These are phyloP conservation scores for Glycine soja DNA, from an alignment of 306 rosid species.

Conservation along the genomic window DNA sequence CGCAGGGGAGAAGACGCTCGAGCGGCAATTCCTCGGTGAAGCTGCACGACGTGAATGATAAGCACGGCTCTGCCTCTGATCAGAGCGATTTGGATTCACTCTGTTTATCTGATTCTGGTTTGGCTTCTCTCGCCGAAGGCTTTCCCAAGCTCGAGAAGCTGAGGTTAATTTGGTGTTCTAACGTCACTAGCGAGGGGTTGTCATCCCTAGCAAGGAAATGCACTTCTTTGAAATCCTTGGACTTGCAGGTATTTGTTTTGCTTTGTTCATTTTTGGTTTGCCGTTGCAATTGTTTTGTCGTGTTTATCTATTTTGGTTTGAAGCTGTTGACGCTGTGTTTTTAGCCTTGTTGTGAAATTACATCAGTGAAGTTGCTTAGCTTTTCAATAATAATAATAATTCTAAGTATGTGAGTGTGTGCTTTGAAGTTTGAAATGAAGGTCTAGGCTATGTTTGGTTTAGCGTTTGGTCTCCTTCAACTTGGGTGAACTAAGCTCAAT, in stretches of 20 bases:
- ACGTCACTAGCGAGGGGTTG: slow-evolving; percentile 72
- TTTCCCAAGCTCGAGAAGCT: slow-evolving; percentile 79
- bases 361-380: neutral
- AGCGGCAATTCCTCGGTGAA: slow-evolving; percentile 44
- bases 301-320: neutral
- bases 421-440: neutral
- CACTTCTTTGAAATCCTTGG: slow-evolving; percentile 70
- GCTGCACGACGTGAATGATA: slow-evolving; percentile 44
- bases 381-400: neutral
- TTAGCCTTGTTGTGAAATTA: neutral
- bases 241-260: slow-evolving; percentile 72
- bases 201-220: slow-evolving; percentile 68
- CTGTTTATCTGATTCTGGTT: slow-evolving; percentile 81
- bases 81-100: slow-evolving; percentile 69
- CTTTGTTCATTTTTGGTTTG: neutral
- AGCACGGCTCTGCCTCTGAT: slow-evolving; percentile 54
- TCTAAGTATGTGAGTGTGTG: neutral
- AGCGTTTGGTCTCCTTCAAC: neutral
- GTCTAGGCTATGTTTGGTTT: neutral
- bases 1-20: slow-evolving; percentile 65
- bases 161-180: slow-evolving; percentile 93
- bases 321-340: neutral
- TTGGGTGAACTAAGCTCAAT: neutral
- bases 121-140: slow-evolving; percentile 75
- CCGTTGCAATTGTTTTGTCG: too few relatives aligned